Evolutionary conservation across 2,329 filamentous ascomycete genomes (phyloP).

Genomic region (Tetracladium maxilliforme): DNA sequence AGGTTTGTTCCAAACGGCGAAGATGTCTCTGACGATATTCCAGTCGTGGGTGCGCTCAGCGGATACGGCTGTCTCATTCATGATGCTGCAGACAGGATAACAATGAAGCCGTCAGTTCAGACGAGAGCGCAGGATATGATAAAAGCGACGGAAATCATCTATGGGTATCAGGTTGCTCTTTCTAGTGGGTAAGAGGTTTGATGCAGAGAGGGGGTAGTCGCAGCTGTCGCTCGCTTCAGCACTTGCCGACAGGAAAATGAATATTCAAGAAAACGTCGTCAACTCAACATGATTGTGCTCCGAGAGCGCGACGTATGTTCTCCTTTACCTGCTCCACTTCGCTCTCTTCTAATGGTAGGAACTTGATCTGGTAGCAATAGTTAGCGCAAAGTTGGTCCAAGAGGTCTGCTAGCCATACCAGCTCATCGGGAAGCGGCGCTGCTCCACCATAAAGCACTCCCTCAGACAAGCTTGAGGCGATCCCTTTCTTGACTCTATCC

Average conservation of each 20-base stretch:
- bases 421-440: conserved; percentile 49
- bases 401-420: conserved; percentile 32
- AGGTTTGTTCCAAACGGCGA: too few relatives aligned
- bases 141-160: too few relatives aligned
- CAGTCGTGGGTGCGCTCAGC: too few relatives aligned
- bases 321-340: conserved; percentile 43
- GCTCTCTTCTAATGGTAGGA: conserved; percentile 45
- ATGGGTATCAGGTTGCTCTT: conserved; percentile 1
- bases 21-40: too few relatives aligned
- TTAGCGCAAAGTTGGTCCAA: conserved; percentile 2
- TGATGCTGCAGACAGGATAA: too few relatives aligned
- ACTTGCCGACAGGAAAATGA: conserved; percentile 3
- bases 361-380: conserved; percentile 39
- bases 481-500: conserved; percentile 66
- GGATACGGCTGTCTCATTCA: too few relatives aligned
- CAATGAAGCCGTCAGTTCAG: too few relatives aligned
- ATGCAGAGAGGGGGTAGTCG: not conserved
- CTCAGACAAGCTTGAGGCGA: conserved; percentile 67
- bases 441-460: conserved; percentile 59
- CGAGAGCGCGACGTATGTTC: conserved; percentile 30
- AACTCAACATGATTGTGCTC: conserved; percentile 22
- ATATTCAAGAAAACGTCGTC: conserved; percentile 8
- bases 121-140: too few relatives aligned
- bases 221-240: conserved; percentile 3
- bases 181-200: conserved; percentile 7